Evolutionary conservation across 352 stramenopile genomes (phyloP).

Genomic region (Globisporangium nunn): DNA sequence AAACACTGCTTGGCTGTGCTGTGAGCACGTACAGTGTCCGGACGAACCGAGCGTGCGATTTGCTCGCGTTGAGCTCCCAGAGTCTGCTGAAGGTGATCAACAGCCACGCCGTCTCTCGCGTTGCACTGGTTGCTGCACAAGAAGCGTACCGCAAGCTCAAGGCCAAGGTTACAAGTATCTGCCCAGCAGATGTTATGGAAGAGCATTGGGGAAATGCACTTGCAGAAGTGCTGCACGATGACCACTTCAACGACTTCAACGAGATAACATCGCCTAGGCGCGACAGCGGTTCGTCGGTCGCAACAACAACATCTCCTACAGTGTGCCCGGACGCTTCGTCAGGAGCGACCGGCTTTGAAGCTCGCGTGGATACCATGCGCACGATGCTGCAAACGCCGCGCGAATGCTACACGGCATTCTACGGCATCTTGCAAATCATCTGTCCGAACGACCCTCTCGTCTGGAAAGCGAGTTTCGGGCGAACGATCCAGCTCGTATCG

Average conservation of each 20-base stretch:
- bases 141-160: too few relatives aligned
- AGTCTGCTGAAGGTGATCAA: conserved; percentile 34
- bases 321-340: neutral
- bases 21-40: conserved; percentile 40
- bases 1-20: conserved; percentile 41
- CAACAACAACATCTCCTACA: neutral
- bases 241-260: neutral
- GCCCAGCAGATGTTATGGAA: too few relatives aligned
- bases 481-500: neutral
- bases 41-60: conserved; percentile 45
- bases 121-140: conserved; percentile 17
- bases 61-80: conserved; percentile 43
- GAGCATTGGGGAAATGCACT: neutral
- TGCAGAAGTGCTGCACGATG: neutral
- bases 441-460: conserved; percentile 7
- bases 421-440: conserved; percentile 9
- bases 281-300: neutral
- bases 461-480: conserved; percentile 9
- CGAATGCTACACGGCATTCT: conserved; percentile 9
- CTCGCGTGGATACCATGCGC: conserved; percentile 1
- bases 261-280: neutral
- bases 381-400: neutral
- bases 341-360: neutral
- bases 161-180: too few relatives aligned
- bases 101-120: conserved; percentile 26